Conservation (phyloP, 192 early-diverging fungal species). For the Backusella australiensis region DNA sequence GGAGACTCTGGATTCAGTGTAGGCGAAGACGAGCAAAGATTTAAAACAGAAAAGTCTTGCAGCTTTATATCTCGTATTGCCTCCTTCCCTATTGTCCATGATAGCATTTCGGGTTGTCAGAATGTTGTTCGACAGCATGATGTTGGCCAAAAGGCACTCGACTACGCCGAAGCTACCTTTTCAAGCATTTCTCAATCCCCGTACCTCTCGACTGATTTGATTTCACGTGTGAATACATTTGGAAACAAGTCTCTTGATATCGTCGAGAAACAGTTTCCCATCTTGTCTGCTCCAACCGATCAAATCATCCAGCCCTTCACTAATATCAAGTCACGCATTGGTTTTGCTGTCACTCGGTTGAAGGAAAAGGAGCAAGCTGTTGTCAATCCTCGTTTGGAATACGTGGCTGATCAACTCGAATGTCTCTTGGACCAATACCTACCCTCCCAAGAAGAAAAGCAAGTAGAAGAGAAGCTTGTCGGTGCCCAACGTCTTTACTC, state of each 20-base stretch:
- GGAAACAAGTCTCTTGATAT: slow-evolving; percentile 19
- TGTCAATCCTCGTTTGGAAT: not conserved
- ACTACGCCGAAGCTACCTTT: slow-evolving; percentile 20
- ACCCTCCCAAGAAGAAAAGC: not conserved
- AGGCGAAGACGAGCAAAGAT: not conserved
- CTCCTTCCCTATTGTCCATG: slow-evolving; percentile 18
- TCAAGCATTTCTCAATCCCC: not conserved
- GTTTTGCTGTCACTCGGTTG: not conserved
- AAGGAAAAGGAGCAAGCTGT: not conserved
- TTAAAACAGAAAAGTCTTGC: not conserved
- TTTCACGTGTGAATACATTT: slow-evolving; percentile 18
- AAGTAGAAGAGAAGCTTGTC: not conserved
- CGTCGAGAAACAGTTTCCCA: slow-evolving; percentile 17
- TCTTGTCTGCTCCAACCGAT: slow-evolving; percentile 19
- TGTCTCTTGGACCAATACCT: slow-evolving; percentile 9
- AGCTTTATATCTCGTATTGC: slow-evolving; percentile 19
- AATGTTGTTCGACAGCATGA: slow-evolving; percentile 15
- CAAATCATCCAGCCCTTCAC: slow-evolving; percentile 3
- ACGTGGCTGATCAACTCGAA: not conserved
- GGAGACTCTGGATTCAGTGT: slow-evolving; percentile 11
- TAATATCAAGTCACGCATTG: not conserved
- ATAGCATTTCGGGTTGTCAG: slow-evolving; percentile 17
- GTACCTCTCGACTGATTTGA: not conserved
- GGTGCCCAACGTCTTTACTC: not conserved
- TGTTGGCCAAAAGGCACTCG: slow-evolving; percentile 10